phyloP scores from a whole-genome alignment of 2,329 filamentous ascomycete species.

The Rhinocladiella similis region DNA sequence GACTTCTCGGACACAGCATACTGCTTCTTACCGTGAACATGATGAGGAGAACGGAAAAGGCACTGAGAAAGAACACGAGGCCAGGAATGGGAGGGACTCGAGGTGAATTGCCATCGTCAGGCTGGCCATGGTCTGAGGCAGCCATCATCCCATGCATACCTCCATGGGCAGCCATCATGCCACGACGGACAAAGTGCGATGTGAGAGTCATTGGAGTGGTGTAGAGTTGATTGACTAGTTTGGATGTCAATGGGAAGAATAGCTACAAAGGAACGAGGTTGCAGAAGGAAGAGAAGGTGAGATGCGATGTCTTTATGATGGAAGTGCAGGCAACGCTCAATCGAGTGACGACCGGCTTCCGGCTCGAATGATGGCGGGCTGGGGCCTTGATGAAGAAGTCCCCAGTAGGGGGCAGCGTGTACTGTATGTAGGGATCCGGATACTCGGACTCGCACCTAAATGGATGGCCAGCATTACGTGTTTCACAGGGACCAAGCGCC shows the following conservation, averaged over 20 bases:
- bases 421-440: not conserved
- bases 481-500: conserved; percentile 2
- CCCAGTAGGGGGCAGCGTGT: not conserved
- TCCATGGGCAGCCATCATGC: conserved; percentile 34
- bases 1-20: not conserved
- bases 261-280: not conserved
- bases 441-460: not conserved
- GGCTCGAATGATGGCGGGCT: no score
- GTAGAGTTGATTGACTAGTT: not conserved
- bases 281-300: not conserved
- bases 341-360: no score
- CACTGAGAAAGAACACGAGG: conserved; percentile 34
- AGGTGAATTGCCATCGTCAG: conserved; percentile 24
- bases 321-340: no score
- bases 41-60: conserved; percentile 28
- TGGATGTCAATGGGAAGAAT: not conserved
- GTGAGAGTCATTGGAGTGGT: conserved; percentile 18
- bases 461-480: not conserved
- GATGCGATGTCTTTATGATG: conserved; percentile 10
- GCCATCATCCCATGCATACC: conserved; percentile 29
- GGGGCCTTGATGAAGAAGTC: not conserved
- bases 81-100: conserved; percentile 32
- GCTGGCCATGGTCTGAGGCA: conserved; percentile 6
- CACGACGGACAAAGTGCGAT: conserved; percentile 37
- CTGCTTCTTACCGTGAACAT: conserved; percentile 32